These are phyloP conservation scores for Metarhizium robertsii DNA, from an alignment of 2,329 filamentous ascomycete genomes.

Conservation along the genomic window DNA sequence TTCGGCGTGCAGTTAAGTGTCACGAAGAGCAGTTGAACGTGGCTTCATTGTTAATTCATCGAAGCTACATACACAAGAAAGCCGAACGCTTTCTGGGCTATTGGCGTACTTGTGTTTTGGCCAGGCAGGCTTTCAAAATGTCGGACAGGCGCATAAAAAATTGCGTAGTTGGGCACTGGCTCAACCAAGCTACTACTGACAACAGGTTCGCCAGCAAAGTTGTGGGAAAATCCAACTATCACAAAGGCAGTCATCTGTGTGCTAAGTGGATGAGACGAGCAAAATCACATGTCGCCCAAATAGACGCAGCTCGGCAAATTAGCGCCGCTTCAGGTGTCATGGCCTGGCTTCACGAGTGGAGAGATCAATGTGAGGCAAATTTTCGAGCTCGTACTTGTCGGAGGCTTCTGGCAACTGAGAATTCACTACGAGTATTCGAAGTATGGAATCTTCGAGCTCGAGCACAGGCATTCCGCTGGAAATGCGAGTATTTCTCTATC, in stretches of 20 bases:
- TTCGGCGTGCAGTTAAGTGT: constrained; percentile 19
- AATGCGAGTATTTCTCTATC: constrained; percentile 21
- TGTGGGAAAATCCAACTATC: background rate
- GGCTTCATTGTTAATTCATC: constrained; percentile 14
- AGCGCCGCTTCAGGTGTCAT: constrained; percentile 12
- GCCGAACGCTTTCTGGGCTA: constrained; percentile 5
- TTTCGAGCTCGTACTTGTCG: constrained; percentile 16
- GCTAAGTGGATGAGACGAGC: background rate
- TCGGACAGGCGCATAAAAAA: background rate
- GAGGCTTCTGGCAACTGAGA: constrained; percentile 11
- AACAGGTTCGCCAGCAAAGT: background rate
- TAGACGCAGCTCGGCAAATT: constrained; percentile 8
- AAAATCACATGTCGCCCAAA: background rate
- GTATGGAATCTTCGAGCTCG: constrained; percentile 25
- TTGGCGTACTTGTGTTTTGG: constrained; percentile 1
- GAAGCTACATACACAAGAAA: constrained; percentile 12
- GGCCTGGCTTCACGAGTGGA: constrained; percentile 20
- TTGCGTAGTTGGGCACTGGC: background rate
- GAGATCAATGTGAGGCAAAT: constrained; percentile 18
- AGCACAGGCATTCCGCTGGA: constrained; percentile 24
- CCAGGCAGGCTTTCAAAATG: background rate
- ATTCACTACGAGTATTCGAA: constrained; percentile 14
- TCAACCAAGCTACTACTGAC: background rate
- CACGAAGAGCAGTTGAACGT: constrained; percentile 19
- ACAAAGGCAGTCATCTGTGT: background rate